These are phyloP conservation scores for Paramecium octaurelia DNA, from an alignment of 73 alveolate species.

Conservation along the genomic window DNA sequence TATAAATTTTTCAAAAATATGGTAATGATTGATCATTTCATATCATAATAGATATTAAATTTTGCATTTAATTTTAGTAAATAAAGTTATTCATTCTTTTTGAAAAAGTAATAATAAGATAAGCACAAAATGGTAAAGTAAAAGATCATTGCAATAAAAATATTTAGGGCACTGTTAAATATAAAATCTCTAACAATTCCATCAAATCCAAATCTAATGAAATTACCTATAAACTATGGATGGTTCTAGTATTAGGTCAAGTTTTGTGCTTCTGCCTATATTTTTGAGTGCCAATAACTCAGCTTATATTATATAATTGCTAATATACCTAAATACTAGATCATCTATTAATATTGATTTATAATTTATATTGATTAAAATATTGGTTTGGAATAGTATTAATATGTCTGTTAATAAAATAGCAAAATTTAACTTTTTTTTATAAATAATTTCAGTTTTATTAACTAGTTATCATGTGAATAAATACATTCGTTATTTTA, in stretches of 20 bases:
- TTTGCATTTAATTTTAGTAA: constrained; percentile 58
- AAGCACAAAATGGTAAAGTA: constrained; percentile 22
- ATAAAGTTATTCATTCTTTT: constrained; percentile 4
- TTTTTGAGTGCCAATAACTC: constrained; percentile 30
- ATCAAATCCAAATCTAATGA: constrained; percentile 18
- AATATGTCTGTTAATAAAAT: not conserved
- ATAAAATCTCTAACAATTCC: constrained; percentile 7
- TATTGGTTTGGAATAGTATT: not conserved
- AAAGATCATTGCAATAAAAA: not conserved
- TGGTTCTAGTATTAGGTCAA: not conserved
- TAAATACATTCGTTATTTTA: not conserved
- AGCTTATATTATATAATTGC: not conserved
- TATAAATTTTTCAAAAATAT: constrained; percentile 62
- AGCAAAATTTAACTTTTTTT: not conserved
- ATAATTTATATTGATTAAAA: not conserved
- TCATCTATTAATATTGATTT: not conserved
- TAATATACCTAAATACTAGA: not conserved
- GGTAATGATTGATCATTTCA: constrained; percentile 57
- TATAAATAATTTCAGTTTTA: not conserved
- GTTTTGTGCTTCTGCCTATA: not conserved
- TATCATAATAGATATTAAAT: constrained; percentile 53
- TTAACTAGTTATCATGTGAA: not conserved
- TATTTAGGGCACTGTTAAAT: constrained; percentile 41
- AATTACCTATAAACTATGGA: constrained; percentile 23
- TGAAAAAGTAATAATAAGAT: constrained; percentile 53